These are phyloP conservation scores for Populus nigra DNA, from an alignment of 345 rosid genomes.

Conservation along the genomic window DNA sequence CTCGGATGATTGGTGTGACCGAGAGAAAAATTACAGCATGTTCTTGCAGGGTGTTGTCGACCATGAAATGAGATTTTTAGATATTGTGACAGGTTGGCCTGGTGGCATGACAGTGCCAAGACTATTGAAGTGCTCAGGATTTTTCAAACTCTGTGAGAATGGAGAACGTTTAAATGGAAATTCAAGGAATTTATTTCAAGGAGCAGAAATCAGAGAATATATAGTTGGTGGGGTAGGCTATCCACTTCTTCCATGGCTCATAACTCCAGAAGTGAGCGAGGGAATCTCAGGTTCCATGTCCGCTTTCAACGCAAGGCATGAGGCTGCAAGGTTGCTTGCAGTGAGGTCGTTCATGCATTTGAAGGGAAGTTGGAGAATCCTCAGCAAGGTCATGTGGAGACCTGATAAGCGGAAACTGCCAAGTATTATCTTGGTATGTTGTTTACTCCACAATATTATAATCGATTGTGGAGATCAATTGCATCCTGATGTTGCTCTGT, in stretches of 20 bases:
- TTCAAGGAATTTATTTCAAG: conserved; percentile 35
- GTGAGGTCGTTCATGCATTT: conserved; percentile 68
- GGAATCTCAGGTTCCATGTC: conserved; percentile 33
- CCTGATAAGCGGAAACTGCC: conserved; percentile 89
- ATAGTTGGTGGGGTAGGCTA: conserved; percentile 74
- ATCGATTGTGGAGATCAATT: conserved; percentile 71
- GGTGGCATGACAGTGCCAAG: conserved; percentile 61
- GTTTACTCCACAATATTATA: conserved; percentile 80
- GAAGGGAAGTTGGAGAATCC: conserved; percentile 93
- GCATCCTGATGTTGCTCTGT: conserved; percentile 62
- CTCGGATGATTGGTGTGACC: conserved; percentile 94
- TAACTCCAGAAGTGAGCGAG: conserved; percentile 59
- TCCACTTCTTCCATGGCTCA: conserved; percentile 90
- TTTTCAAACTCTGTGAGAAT: conserved; percentile 65
- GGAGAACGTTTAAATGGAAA: conserved; percentile 61
- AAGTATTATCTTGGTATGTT: conserved; percentile 80
- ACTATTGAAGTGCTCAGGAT: conserved; percentile 61
- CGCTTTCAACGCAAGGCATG: conserved; percentile 51
- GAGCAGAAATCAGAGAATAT: conserved; percentile 56
- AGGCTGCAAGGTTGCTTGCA: conserved; percentile 64
- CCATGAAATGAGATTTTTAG: conserved; percentile 85
- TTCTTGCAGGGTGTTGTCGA: conserved; percentile 84
- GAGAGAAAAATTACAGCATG: conserved; percentile 83
- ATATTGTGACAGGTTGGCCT: conserved; percentile 95
- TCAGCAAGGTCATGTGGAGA: conserved; percentile 94